phyloP scores from a whole-genome alignment of 2,329 filamentous ascomycete genomes.

The Neurospora crassa region DNA sequence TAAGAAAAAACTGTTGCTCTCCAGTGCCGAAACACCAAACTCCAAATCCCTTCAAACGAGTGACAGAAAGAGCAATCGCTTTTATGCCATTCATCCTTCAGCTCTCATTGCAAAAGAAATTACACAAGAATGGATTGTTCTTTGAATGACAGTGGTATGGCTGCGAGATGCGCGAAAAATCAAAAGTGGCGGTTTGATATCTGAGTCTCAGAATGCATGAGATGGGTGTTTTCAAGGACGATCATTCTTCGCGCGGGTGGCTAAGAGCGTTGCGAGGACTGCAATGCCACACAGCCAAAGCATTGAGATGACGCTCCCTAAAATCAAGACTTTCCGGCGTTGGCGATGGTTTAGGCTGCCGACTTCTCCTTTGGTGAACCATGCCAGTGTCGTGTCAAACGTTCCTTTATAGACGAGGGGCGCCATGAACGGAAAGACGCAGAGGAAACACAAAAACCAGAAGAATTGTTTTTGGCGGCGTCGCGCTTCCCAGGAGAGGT shows the following conservation, averaged over 20 bases:
- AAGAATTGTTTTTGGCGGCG: slow-evolving; percentile 23
- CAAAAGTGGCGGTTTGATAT: background rate
- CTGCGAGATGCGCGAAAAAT: background rate
- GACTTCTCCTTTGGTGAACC: slow-evolving; percentile 37
- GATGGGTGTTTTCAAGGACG: background rate
- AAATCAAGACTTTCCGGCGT: slow-evolving; percentile 3
- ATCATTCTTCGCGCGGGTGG: background rate
- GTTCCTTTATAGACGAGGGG: slow-evolving; percentile 33
- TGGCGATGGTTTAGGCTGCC: slow-evolving; percentile 10
- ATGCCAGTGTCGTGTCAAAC: slow-evolving; percentile 36
- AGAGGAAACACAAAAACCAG: slow-evolving; percentile 28
- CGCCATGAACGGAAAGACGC: slow-evolving; percentile 38
- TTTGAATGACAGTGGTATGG: background rate
- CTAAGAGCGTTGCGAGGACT: slow-evolving; percentile 1
- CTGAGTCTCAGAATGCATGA: background rate
- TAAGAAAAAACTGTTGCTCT: background rate
- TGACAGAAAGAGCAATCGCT: background rate
- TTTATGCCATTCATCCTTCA: background rate
- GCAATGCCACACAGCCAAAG: slow-evolving; percentile 8
- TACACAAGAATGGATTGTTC: background rate
- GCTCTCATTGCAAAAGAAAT: background rate
- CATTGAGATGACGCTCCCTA: background rate
- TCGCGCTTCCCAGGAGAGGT: slow-evolving; percentile 21
- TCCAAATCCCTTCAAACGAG: background rate
- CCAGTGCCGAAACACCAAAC: background rate